Evolutionary conservation across 2,329 filamentous ascomycete genomes (phyloP).

Genomic region (Trichophyton benhamiae): DNA sequence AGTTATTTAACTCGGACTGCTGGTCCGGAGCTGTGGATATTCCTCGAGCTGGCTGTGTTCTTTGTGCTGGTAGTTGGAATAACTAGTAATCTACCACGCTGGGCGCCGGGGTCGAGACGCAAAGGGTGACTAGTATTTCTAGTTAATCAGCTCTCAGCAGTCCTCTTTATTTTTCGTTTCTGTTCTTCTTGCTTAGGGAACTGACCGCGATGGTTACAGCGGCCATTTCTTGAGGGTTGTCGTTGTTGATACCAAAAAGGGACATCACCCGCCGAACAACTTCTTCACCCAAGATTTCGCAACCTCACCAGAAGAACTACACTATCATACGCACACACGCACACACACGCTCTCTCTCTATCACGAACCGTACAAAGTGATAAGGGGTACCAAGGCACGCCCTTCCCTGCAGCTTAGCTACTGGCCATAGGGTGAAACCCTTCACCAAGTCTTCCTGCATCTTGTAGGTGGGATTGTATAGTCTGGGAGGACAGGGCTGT

Average conservation of each 20-base stretch:
- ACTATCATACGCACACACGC: neutral
- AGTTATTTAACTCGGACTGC: neutral
- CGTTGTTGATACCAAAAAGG: neutral
- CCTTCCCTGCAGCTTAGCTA: too few species aligned
- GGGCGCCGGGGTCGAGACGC: neutral
- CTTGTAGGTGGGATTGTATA: neutral
- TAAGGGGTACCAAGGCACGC: neutral
- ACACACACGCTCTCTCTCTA: neutral
- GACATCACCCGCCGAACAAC: neutral
- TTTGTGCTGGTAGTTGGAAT: neutral
- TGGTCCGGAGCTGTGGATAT: neutral
- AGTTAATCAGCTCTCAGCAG: neutral
- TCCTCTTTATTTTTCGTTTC: neutral
- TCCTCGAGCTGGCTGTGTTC: neutral
- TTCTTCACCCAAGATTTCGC: neutral
- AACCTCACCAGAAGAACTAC: neutral
- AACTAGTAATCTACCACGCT: neutral
- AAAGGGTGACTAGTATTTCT: neutral
- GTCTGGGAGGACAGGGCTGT: neutral
- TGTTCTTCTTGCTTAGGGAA: neutral
- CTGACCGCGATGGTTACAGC: neutral
- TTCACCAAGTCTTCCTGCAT: neutral
- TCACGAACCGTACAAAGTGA: neutral
- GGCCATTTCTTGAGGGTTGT: neutral
- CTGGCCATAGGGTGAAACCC: neutral